phyloP scores from a whole-genome alignment of 352 stramenopile species.

The Pythium dissotocum region DNA sequence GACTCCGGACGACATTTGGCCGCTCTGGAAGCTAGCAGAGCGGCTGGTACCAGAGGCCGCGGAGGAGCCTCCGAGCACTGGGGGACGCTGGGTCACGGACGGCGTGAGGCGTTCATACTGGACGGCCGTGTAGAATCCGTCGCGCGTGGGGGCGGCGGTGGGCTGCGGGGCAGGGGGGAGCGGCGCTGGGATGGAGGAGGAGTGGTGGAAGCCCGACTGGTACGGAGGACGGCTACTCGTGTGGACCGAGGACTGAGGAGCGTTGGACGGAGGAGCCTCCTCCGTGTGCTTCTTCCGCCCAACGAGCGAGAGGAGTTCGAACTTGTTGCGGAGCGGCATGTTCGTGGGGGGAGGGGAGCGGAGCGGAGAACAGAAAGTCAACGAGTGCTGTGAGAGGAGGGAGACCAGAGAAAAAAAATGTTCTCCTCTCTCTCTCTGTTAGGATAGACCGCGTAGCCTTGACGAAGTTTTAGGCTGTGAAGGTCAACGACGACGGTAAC shows the following conservation, averaged over 20 bases:
- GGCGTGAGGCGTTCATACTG: conserved; percentile 60
- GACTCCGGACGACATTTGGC: conserved; percentile 9
- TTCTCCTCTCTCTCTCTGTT: not conserved
- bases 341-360: conserved; percentile 6
- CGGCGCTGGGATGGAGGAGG: conserved; percentile 4
- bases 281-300: conserved; percentile 63
- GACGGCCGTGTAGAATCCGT: conserved; percentile 37
- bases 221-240: conserved; percentile 16
- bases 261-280: conserved; percentile 6
- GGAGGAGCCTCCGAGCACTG: conserved; percentile 11
- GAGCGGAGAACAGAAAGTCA: conserved; percentile 10
- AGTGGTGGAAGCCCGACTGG: conserved; percentile 14
- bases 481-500: not conserved
- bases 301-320: conserved; percentile 66
- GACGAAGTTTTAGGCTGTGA: not conserved
- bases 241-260: conserved; percentile 16
- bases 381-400: not conserved
- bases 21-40: conserved; percentile 18
- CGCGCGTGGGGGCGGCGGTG: conserved; percentile 6
- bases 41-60: conserved; percentile 1
- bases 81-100: conserved; percentile 24
- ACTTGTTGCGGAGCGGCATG: conserved; percentile 34
- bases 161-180: conserved; percentile 9
- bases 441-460: not conserved
- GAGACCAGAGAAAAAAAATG: not conserved